Evolutionary conservation across 495 filamentous ascomycete genomes (phyloP).

Genomic region (Letharia lupina): DNA sequence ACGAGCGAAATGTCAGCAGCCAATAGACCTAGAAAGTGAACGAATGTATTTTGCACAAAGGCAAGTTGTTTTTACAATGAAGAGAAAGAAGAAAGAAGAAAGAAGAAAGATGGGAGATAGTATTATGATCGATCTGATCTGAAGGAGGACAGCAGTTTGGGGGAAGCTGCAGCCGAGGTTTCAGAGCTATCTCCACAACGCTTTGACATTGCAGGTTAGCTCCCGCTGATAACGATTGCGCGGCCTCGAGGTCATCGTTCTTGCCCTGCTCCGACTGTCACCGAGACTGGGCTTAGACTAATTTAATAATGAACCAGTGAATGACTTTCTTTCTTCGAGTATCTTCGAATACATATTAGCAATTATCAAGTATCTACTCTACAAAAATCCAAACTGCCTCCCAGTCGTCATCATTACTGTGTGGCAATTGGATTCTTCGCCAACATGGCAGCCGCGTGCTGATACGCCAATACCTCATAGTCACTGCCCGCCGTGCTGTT

Average conservation of each 20-base stretch:
- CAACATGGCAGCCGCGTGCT: constrained; percentile 24
- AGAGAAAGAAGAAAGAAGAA: background rate
- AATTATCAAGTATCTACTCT: background rate
- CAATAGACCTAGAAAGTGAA: background rate
- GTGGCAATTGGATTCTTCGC: constrained; percentile 19
- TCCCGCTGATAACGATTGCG: constrained; percentile 2
- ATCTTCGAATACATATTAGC: background rate
- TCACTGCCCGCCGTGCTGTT: constrained; percentile 14
- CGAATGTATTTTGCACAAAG: constrained; percentile 1
- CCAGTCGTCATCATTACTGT: background rate
- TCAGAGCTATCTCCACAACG: background rate
- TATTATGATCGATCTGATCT: background rate
- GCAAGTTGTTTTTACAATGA: background rate
- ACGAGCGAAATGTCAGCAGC: constrained; percentile 6
- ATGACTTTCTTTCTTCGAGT: background rate
- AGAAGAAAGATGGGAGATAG: background rate
- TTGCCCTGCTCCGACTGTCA: background rate
- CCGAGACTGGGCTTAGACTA: background rate
- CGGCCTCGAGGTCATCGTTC: background rate
- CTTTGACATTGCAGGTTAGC: background rate
- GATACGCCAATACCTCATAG: constrained; percentile 16
- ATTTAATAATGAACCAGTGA: too few species aligned
- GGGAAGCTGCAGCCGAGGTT: constrained; percentile 3
- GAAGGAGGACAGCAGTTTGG: background rate
- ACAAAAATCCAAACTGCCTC: background rate